phyloP scores from a whole-genome alignment of 164 flowering plant genomes.

The Tinospora cordifolia region DNA sequence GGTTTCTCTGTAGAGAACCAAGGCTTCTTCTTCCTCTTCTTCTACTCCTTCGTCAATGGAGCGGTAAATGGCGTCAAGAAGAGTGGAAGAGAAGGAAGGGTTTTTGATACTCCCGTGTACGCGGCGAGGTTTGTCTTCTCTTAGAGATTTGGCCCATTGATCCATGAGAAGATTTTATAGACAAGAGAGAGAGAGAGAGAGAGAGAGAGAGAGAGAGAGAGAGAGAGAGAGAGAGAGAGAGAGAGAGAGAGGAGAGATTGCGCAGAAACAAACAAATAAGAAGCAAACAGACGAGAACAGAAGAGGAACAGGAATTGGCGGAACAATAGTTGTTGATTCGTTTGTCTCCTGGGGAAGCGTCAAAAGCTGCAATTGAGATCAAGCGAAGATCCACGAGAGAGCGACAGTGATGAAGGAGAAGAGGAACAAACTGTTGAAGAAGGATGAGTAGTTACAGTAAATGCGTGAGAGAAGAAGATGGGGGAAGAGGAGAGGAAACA shows the following conservation, averaged over 20 bases:
- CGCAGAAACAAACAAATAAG: not conserved
- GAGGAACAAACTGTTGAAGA: not conserved
- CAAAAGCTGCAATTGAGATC: slow-evolving; percentile 10
- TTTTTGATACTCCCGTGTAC: not conserved
- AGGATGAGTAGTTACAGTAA: too few relatives aligned
- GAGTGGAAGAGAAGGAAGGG: slow-evolving; percentile 65
- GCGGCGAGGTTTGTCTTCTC: slow-evolving; percentile 3
- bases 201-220: not conserved
- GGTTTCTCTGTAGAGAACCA: slow-evolving; percentile 32
- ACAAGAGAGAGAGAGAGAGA: not conserved
- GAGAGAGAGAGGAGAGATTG: not conserved
- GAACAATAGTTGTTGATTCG: not conserved
- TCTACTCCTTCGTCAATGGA: slow-evolving; percentile 58
- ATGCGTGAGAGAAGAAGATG: not conserved
- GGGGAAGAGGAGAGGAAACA: not conserved
- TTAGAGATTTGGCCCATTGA: slow-evolving; percentile 7
- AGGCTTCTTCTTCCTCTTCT: slow-evolving; percentile 22
- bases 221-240: not conserved
- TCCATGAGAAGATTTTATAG: not conserved
- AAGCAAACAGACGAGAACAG: not conserved
- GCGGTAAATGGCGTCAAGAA: slow-evolving; percentile 80
- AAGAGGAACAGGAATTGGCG: not conserved
- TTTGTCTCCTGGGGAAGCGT: slow-evolving; percentile 2
- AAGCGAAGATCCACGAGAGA: slow-evolving; percentile 1
- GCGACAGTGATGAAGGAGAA: not conserved